Evolutionary conservation across 495 filamentous ascomycete genomes (phyloP).

Genomic region (Neurospora sublineolata): DNA sequence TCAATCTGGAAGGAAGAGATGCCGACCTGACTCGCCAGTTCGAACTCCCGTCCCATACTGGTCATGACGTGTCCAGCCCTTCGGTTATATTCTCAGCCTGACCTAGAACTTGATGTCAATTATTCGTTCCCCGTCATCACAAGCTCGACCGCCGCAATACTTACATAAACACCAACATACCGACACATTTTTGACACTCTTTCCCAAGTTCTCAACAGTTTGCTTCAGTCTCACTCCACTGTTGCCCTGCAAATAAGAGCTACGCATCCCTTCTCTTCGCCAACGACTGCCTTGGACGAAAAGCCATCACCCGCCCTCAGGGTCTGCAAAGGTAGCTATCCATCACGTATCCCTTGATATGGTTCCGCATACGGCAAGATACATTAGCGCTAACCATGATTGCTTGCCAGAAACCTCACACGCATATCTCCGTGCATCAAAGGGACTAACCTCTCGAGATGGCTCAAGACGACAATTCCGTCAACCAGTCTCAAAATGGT

Average conservation of each 20-base stretch:
- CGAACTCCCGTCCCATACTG: background rate
- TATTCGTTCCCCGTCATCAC: background rate
- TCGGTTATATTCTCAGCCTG: background rate
- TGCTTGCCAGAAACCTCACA: background rate
- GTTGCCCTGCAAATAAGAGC: background rate
- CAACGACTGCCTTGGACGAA: background rate
- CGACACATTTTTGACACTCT: background rate
- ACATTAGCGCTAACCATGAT: background rate
- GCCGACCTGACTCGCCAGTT: background rate
- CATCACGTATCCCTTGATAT: background rate
- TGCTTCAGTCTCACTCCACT: background rate
- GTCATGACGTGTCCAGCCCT: background rate
- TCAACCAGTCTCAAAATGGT: conserved; percentile 3
- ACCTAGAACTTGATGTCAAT: background rate
- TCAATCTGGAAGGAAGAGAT: background rate
- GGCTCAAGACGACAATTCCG: conserved; percentile 6
- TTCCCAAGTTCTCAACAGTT: background rate
- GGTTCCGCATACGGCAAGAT: background rate
- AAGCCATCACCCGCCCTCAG: background rate
- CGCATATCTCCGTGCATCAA: background rate
- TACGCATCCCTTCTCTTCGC: background rate
- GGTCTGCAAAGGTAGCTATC: background rate
- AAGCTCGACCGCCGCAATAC: background rate
- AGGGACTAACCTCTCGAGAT: background rate
- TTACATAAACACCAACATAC: background rate